Evolutionary conservation across 2,329 filamentous ascomycete genomes (phyloP), one percentile per base, ranked within the genome.

Genomic region (Allantophomopsis lycopodina): DNA sequence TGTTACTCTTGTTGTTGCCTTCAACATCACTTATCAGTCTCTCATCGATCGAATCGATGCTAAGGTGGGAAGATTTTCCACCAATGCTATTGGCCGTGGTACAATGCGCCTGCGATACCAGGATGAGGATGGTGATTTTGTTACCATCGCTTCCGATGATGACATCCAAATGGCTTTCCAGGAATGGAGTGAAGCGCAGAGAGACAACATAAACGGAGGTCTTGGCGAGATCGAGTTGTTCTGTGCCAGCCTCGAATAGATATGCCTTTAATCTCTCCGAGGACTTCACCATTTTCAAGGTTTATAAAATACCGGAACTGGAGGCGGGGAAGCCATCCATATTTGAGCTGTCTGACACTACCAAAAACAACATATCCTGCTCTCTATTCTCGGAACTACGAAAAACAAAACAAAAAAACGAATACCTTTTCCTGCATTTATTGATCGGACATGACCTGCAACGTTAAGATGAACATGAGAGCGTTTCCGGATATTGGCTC

Each of bases 121-220:
- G 38, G 91, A 98, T 54, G 83, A 88, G 53, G 91, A 98, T 48
- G 84, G 84, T 37, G 91, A 96, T 54, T 89, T 81, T 55, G 84
- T 98, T 44, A 88, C 81, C 38, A 95, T 98, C 40, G 83, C 91
- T 57, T 89, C 83, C 44, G 91, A 98, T 53, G 91, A 98, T 52
- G 91, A 95, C 49, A 91, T 98, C 34, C 86, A 93, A 53, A 87
- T 91, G 50, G 91, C 91, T 4, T 94, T 98, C 55, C 80, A 88
- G 58, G 88, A 93, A 50, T 95, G 88, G 88, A 77, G 83, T 28
- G 87, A 94, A 54, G 80, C 78, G 49, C 71, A 78, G 51, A 66
- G 69, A 44, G 69, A 74, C 28, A 64, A 71, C 50, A 68, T 75
- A 35, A 69, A 71, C 38, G 80, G 79, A 34, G 78, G 81, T 48